Evolutionary conservation across 345 rosid species (phyloP), one percentile per base, ranked within the genome.

Genomic region (Erucastrum elatum): DNA sequence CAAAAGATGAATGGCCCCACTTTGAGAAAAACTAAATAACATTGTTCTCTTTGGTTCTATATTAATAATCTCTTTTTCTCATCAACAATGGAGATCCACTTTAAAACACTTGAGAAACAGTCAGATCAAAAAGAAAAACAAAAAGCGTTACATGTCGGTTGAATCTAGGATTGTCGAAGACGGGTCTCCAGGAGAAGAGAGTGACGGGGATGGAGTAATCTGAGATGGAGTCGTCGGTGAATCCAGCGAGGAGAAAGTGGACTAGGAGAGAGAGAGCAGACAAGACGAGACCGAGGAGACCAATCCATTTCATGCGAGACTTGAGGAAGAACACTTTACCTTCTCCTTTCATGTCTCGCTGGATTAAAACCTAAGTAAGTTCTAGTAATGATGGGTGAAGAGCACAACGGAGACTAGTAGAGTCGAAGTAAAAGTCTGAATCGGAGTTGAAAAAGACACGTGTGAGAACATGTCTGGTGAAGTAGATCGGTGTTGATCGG

Each of bases 111-210:
- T n/a, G 4, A 35, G 9, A 33, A 34, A 29, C 3, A 12, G 21
- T 21, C 33, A 60, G 59, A 33, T 27, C 63, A 59, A 39, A 8
- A 16, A 63, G 21, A 41, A 16, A 17, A 2, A 31, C n/a, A n/a
- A 31, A 12, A 17, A 12, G 61, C 12, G 30, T 7, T 87, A 94
- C 97, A 72, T 84, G 74, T 84, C 66, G 84, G 35, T 85, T 34
- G 16, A 86, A 71, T 77, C 87, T 89, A 33, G 87, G 65, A 78
- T 82, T 82, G 44, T 93, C 96, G 75, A 91, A 91, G 82, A 92
- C 80, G 70, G 99, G 99, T 82, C 96, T 84, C 99, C 99, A 95
- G 56, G 99, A 91, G 79, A 95, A 95, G 85, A 95, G 87, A 59
- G 97, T 91, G 77, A 93, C 73, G 13, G 98, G 94, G 60, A 97